Evolutionary conservation across 208 protist genomes (phyloP).

Genomic region (Acanthamoeba divionensis): DNA sequence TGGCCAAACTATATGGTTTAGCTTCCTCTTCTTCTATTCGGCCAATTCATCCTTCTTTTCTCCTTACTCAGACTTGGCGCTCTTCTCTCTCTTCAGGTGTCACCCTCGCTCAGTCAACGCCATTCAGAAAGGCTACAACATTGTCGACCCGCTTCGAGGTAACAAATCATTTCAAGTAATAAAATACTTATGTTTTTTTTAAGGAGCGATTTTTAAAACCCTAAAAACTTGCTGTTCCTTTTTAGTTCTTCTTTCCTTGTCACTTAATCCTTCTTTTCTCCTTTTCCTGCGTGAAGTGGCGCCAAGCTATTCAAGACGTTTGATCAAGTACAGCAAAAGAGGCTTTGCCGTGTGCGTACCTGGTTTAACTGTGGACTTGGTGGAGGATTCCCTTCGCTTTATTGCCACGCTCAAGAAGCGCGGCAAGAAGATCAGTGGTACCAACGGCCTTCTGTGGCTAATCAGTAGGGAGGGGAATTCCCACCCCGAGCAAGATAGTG

Average conservation of each 20-base stretch:
- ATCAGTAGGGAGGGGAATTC: not conserved
- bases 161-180: no score
- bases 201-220: no score
- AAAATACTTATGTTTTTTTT: no score
- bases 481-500: not conserved
- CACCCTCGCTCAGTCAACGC: not conserved
- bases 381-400: conserved; percentile 7
- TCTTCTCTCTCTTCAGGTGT: not conserved
- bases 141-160: conserved; percentile 7
- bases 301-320: not conserved
- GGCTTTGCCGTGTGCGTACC: conserved; percentile 26
- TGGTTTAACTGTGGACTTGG: conserved; percentile 8
- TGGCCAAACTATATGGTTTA: not conserved
- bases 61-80: no score
- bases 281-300: not conserved
- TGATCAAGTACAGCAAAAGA: conserved; percentile 25
- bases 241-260: no score
- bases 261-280: no score
- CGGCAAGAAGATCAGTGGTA: conserved; percentile 43
- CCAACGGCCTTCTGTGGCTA: conserved; percentile 53
- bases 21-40: no score
- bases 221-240: no score
- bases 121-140: conserved; percentile 33
- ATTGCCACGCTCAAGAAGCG: not conserved
- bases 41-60: no score